Conservation (phyloP, 169 alveolate species). For the Cryptosporidium ubiquitum region DNA sequence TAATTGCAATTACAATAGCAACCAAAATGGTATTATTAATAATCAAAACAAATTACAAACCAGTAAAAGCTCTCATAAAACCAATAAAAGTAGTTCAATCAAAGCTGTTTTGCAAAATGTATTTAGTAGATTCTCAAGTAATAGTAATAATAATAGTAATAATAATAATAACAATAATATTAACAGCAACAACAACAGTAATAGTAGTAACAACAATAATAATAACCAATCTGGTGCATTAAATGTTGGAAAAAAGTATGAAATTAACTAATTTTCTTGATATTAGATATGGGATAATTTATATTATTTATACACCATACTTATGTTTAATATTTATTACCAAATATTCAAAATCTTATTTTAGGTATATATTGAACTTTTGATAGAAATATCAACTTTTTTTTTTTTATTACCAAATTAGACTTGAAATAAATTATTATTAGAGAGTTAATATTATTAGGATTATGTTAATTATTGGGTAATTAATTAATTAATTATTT, state of each 20-base stretch:
- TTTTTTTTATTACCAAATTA: neutral
- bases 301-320: no score
- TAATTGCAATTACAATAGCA: neutral
- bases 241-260: constrained; percentile 45
- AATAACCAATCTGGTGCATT: neutral
- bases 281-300: neutral
- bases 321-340: no score
- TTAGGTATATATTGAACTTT: neutral
- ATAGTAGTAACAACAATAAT: neutral
- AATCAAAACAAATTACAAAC: neutral
- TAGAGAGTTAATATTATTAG: neutral
- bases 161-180: neutral
- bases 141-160: neutral
- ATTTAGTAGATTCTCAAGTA: constrained; percentile 62
- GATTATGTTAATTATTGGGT: neutral
- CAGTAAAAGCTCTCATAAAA: constrained; percentile 13
- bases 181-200: neutral
- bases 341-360: neutral
- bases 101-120: constrained; percentile 65
- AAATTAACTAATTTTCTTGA: constrained; percentile 46
- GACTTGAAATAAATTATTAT: neutral
- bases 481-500: constrained; percentile 23
- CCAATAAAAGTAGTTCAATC: constrained; percentile 44
- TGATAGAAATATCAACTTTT: neutral
- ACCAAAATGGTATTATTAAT: neutral